Base-by-base conservation (phyloP, 176 grass and related monocot species). In the Paspalum vaginatum region DNA sequence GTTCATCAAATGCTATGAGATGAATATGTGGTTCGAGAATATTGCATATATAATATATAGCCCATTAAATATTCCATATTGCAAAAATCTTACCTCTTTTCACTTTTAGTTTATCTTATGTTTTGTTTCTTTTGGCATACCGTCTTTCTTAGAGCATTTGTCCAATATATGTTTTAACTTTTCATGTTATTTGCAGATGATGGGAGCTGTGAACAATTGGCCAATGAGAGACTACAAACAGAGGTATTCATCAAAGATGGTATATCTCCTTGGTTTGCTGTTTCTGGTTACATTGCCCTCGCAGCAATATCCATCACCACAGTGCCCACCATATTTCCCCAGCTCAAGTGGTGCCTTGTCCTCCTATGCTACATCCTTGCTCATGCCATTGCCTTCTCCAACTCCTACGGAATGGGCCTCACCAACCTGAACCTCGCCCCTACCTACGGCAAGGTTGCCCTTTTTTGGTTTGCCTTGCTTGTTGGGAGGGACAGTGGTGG, bases 371-470 rank as follows among this genome's bases (percentile, higher is more conserved):
- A 88, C 59, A 74, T 88, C 60, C 50, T 88, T 67, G 80, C 57
- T 88, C 86, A 80, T 50, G 86, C 80, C 50, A 55, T 88, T 79
- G 86, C 86, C 5, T 88, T 88, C 74, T 88, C 80, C 67, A 88
- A 88, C 75, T 83, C 86, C 27, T 88, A 88, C 0, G 86, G 80
- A 37, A 79, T 79, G 86, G 86, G 86, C 9, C 86, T 88, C 42
- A 88, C 80, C 0, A 88, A 88, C 67, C 41, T 88, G 59, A 88
- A 88, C 80, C 86, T 88, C 22, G 80, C 86, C 1, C 74, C 80
- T 8, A 88, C 86, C 21, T 83, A 88, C 14, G 86, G 86, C 50
- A 88, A 88, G 50, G 59, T 88, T 4, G 67, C 59, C 32, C 74
- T 88, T 15, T 88, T 88, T 4, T 21, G 63, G 65, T 83, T 88